These are phyloP conservation scores for Dothistroma septosporum DNA, from an alignment of 2,329 filamentous ascomycete genomes.

Conservation along the genomic window DNA sequence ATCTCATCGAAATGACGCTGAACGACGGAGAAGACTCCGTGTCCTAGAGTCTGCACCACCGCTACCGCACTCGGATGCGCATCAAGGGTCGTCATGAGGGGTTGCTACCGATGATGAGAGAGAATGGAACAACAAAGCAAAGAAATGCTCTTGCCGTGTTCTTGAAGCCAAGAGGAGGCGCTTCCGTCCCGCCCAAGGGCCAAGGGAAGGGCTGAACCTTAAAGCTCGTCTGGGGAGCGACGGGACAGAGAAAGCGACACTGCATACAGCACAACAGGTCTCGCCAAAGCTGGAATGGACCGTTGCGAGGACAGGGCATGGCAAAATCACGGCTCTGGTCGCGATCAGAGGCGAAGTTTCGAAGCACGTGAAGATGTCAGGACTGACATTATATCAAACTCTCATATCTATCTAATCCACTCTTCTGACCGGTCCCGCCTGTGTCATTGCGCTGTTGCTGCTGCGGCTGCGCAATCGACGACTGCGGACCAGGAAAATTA, in stretches of 20 bases:
- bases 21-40: not conserved
- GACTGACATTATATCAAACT: constrained; percentile 1
- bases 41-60: not conserved
- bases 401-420: constrained; percentile 8
- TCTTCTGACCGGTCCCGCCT: not conserved
- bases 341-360: not conserved
- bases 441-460: not conserved
- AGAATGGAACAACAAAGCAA: not conserved
- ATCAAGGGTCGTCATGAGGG: not conserved
- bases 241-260: too few species aligned
- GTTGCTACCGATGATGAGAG: not conserved
- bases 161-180: not conserved
- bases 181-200: too few species aligned
- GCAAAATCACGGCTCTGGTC: too few species aligned
- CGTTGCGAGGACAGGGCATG: too few species aligned
- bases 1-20: too few species aligned
- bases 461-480: not conserved
- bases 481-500: constrained; percentile 26
- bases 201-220: too few species aligned
- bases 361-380: not conserved
- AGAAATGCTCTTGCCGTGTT: not conserved
- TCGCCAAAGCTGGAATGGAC: too few species aligned
- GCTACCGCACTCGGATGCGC: too few species aligned
- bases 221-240: not conserved
- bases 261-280: too few species aligned